phyloP scores from a whole-genome alignment of 495 filamentous ascomycete species.

The Daldinia decipiens region DNA sequence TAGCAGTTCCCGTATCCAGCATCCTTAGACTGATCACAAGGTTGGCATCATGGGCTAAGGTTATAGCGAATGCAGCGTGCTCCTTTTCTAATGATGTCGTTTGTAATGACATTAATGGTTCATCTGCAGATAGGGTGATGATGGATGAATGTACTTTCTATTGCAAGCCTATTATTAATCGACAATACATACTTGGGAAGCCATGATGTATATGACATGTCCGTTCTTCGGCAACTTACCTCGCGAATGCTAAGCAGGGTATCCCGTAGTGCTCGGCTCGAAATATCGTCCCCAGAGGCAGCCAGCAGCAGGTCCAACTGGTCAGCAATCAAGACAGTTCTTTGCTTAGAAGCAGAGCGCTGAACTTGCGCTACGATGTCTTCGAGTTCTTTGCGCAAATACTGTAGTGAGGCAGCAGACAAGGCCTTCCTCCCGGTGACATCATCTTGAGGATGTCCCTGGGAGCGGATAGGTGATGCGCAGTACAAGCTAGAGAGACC shows the following conservation, averaged over 20 bases:
- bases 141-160: slow-evolving; percentile 69
- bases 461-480: slow-evolving; percentile 12
- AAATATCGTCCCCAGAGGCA: slow-evolving; percentile 48
- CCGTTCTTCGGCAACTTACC: slow-evolving; percentile 50
- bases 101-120: slow-evolving; percentile 68
- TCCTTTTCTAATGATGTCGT: slow-evolving; percentile 73
- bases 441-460: slow-evolving; percentile 9
- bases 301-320: slow-evolving; percentile 67
- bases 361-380: slow-evolving; percentile 39
- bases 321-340: slow-evolving; percentile 62
- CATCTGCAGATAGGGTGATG: slow-evolving; percentile 74
- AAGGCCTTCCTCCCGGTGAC: slow-evolving; percentile 23
- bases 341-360: slow-evolving; percentile 23
- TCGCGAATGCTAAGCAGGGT: slow-evolving; percentile 63
- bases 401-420: slow-evolving; percentile 26
- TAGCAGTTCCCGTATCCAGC: slow-evolving; percentile 85
- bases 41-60: slow-evolving; percentile 77
- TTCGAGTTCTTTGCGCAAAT: slow-evolving; percentile 36
- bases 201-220: background rate
- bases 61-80: slow-evolving; percentile 74
- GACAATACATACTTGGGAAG: slow-evolving; percentile 4
- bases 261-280: slow-evolving; percentile 49
- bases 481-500: slow-evolving; percentile 67
- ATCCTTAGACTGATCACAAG: slow-evolving; percentile 74
- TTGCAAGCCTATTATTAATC: slow-evolving; percentile 38